Conservation (phyloP, 2,329 filamentous ascomycete species). For the Trematosphaeria pertusa region DNA sequence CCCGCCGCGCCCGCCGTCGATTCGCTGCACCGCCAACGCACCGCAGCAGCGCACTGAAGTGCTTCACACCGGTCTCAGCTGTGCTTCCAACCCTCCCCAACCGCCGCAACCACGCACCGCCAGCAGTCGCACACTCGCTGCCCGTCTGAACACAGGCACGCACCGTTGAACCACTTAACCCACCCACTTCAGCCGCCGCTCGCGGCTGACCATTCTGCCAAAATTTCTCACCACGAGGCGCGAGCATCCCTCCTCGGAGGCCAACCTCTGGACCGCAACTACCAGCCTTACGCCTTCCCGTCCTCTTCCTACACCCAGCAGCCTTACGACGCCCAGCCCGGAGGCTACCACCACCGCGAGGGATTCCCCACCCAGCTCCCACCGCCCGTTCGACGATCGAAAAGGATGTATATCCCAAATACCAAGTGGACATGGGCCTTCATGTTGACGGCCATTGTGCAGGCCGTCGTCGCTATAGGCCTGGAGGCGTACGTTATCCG, state of each 20-base stretch:
- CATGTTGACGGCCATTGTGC: constrained; percentile 73
- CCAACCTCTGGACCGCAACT: constrained; percentile 59
- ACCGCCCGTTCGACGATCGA: constrained; percentile 39
- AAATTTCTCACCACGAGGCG: constrained; percentile 64
- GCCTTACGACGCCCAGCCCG: constrained; percentile 55
- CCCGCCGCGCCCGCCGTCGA: constrained; percentile 6
- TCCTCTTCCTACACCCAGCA: constrained; percentile 47
- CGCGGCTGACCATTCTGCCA: constrained; percentile 49
- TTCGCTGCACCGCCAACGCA: constrained; percentile 13
- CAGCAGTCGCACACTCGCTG: constrained; percentile 20
- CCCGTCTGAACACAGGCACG: constrained; percentile 17
- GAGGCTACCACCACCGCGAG: constrained; percentile 56
- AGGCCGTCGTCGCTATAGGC: constrained; percentile 80
- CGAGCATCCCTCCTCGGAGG: constrained; percentile 66
- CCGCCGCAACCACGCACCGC: constrained; percentile 18
- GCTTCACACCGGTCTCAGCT: constrained; percentile 42
- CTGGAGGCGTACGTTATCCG: constrained; percentile 78
- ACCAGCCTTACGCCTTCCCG: constrained; percentile 54
- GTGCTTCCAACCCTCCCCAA: constrained; percentile 28
- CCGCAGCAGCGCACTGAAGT: constrained; percentile 8
- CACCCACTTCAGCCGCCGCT: constrained; percentile 39
- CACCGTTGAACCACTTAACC: constrained; percentile 23
- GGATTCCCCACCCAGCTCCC: constrained; percentile 52
- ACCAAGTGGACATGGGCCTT: constrained; percentile 91
- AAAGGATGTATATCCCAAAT: constrained; percentile 75